These are phyloP conservation scores for Phyllosticta citrichinensis DNA, from an alignment of 2,329 filamentous ascomycete genomes.

Conservation along the genomic window DNA sequence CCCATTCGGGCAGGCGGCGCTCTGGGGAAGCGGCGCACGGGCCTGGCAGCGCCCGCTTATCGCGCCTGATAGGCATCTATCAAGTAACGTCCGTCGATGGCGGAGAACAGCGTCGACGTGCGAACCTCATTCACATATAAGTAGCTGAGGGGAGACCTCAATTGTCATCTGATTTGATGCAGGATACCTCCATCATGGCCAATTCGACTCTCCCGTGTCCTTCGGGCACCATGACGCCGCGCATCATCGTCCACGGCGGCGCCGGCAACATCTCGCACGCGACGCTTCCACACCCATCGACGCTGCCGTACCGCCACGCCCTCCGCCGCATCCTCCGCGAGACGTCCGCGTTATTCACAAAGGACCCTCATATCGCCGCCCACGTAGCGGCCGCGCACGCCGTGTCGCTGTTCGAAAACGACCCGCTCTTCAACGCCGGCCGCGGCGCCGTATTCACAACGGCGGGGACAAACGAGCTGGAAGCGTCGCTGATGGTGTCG, in stretches of 20 bases:
- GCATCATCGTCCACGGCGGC: conserved; percentile 41
- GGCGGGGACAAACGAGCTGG: conserved; percentile 73
- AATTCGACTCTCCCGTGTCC: background rate
- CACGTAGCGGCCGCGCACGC: conserved; percentile 67
- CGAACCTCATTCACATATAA: background rate
- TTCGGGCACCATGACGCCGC: conserved; percentile 17
- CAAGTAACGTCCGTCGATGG: background rate
- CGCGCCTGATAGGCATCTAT: background rate
- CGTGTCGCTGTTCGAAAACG: conserved; percentile 65
- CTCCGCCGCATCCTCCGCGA: conserved; percentile 27
- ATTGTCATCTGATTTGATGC: background rate
- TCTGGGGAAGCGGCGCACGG: background rate
- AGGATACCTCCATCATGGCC: background rate
- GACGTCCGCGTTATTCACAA: conserved; percentile 19
- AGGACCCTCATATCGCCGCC: conserved; percentile 41
- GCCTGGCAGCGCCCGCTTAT: background rate
- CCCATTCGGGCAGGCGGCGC: background rate
- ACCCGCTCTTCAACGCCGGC: conserved; percentile 74
- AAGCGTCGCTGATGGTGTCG: conserved; percentile 79
- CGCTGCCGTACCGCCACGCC: conserved; percentile 28
- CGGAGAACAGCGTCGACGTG: background rate
- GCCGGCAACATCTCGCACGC: conserved; percentile 36
- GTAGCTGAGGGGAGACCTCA: too few relatives aligned
- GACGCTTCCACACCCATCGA: conserved; percentile 27
- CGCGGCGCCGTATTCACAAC: conserved; percentile 80